Evolutionary conservation across 768 basidiomycete species (phyloP).

Genomic region (Coprinellus micaceus): DNA sequence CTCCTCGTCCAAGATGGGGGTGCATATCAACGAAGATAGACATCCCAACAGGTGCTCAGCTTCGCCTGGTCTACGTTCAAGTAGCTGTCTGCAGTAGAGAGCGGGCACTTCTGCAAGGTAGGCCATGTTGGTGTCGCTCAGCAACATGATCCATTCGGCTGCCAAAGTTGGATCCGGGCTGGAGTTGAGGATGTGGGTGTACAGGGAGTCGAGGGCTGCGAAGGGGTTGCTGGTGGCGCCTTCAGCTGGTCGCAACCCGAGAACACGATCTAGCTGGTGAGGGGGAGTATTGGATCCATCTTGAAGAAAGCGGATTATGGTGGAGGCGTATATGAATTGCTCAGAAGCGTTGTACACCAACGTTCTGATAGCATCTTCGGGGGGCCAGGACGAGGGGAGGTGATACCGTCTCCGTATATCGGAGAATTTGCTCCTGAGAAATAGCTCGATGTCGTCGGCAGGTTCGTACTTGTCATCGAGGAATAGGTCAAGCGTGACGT

Average conservation of each 20-base stretch:
- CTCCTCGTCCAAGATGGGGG: neutral
- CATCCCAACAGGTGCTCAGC: neutral
- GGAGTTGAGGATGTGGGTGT: neutral
- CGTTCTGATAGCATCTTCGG: neutral
- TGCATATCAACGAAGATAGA: neutral
- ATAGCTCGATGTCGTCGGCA: too few species aligned
- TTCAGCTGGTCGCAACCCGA: neutral
- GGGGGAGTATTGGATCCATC: constrained; percentile 1
- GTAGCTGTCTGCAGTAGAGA: neutral
- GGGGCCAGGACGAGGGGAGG: neutral
- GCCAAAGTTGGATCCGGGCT: neutral
- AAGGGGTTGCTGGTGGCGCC: neutral
- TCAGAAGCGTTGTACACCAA: too few species aligned
- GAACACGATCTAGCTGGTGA: neutral
- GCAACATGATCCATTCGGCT: neutral
- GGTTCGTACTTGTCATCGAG: too few species aligned
- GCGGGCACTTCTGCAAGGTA: neutral
- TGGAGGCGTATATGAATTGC: too few species aligned
- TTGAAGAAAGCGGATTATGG: constrained; percentile 9
- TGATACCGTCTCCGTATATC: neutral
- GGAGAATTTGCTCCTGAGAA: neutral
- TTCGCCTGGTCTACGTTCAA: neutral
- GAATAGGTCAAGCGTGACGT: neutral
- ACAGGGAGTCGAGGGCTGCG: neutral
- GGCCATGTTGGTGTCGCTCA: neutral